Evolutionary conservation across 306 rosid species (phyloP), one percentile per base, ranked within the genome.

Genomic region (Vigna angularis): DNA sequence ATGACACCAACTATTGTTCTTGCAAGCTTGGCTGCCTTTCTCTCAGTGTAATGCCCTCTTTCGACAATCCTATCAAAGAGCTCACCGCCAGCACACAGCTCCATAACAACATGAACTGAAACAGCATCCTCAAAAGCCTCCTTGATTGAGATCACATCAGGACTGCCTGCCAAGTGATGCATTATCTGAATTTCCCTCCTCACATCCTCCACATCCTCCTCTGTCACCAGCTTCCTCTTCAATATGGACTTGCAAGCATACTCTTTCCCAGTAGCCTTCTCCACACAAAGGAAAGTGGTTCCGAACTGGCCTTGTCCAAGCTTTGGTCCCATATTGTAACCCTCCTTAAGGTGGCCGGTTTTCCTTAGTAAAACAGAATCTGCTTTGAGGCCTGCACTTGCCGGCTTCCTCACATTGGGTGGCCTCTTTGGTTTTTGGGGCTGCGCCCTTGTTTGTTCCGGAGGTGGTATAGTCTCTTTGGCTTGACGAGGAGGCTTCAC

Each of bases 101-200:
- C 98, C 98, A 92, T 92, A 5, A 94, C 91, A 65, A 94, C 91
- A 83, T 94, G 97, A 70, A 94, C 97, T 0, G 96, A 89, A 62
- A 89, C 88, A 8, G 85, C 88, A 70, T 92, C 98, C 84, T 94
- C 98, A 71, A 86, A 92, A 30, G 98, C 91, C 70, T 87, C 97
- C 74, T 86, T 90, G 32, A 94, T 92, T 0, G 93, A 80, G 3
- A 92, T 71, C 63, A 94, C 82, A 78, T 82, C 81, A 15, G 83
- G 5, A 73, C 84, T 74, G 30, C 97, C 98, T 1, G 82, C 82
- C 82, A 94, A 84, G 85, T 94, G 98, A 75, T 92, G 98, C 97
- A 94, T 89, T 79, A 92, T 90, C 84, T 87, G 91, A 88, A 94
- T 90, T 83, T 94, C 98, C 86, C 91, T 92, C 85, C 96, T 89